Conservation (phyloP, 2,329 filamentous ascomycete genomes). For the Aspergillus cejpii region DNA sequence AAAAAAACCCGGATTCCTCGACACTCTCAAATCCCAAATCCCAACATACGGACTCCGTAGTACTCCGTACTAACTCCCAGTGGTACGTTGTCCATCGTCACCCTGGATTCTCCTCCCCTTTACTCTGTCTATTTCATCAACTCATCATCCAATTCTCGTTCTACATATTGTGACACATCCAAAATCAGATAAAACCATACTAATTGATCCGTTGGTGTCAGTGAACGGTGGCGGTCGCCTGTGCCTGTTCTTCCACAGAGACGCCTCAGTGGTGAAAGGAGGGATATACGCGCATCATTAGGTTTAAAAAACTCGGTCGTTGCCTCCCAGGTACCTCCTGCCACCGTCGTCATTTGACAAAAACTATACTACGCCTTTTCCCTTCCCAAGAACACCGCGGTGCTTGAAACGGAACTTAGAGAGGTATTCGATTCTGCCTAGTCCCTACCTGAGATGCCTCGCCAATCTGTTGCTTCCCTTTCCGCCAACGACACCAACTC, state of each 20-base stretch:
- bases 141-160: background rate
- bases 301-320: background rate
- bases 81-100: background rate
- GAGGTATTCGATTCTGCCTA: conserved; percentile 7
- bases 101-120: background rate
- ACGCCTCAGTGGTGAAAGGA: background rate
- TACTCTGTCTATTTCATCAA: background rate
- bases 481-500: conserved; percentile 47
- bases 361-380: background rate
- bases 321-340: background rate
- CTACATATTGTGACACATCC: background rate
- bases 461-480: conserved; percentile 55
- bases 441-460: conserved; percentile 52
- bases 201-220: background rate
- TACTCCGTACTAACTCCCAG: background rate
- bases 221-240: background rate
- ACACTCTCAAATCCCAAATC: too few species aligned
- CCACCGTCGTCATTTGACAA: background rate
- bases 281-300: background rate
- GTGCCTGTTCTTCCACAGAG: background rate
- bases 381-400: background rate
- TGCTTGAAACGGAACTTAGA: background rate
- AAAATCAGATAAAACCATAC: background rate
- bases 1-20: too few species aligned
- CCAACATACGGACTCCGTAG: too few species aligned